These are phyloP conservation scores for Beauveria pseudobassiana DNA, from an alignment of 2,329 filamentous ascomycete genomes.

Conservation along the genomic window DNA sequence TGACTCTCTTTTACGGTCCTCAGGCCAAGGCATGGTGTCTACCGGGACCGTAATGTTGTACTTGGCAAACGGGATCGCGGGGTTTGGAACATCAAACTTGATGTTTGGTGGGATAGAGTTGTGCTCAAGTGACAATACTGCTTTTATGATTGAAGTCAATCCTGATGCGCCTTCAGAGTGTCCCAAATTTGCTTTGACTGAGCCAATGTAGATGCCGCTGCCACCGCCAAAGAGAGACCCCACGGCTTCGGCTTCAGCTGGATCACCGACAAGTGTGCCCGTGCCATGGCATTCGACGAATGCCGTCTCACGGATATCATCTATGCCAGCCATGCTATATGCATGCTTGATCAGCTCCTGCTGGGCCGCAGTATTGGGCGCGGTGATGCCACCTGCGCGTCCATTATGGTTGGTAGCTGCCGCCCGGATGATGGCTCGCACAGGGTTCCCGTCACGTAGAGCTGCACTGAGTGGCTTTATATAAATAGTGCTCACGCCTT, in stretches of 20 bases:
- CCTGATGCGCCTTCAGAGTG: slow-evolving; percentile 30
- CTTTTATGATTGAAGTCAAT: slow-evolving; percentile 24
- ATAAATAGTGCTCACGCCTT: slow-evolving; percentile 33
- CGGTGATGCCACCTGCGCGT: slow-evolving; percentile 28
- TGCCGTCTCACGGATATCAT: slow-evolving; percentile 17
- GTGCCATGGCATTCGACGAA: slow-evolving; percentile 38
- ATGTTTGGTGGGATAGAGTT: slow-evolving; percentile 14
- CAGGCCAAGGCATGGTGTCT: background rate
- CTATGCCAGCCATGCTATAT: slow-evolving; percentile 26
- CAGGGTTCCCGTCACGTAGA: slow-evolving; percentile 34
- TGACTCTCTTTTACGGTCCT: slow-evolving; percentile 6
- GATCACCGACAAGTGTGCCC: slow-evolving; percentile 36
- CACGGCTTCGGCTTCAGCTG: slow-evolving; percentile 31
- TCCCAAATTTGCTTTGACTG: slow-evolving; percentile 32
- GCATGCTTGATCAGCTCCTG: slow-evolving; percentile 30
- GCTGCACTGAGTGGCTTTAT: slow-evolving; percentile 37
- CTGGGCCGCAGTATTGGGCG: slow-evolving; percentile 30
- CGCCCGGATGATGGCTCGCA: slow-evolving; percentile 27
- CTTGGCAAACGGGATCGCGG: slow-evolving; percentile 13
- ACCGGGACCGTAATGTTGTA: background rate
- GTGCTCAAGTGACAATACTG: slow-evolving; percentile 18
- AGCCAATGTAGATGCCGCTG: slow-evolving; percentile 21
- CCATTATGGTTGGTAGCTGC: slow-evolving; percentile 32
- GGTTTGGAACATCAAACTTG: slow-evolving; percentile 14
- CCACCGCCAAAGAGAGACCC: slow-evolving; percentile 22